These are phyloP conservation scores for Candida nemodendra DNA, from an alignment of 805 yeast species.

Conservation along the genomic window DNA sequence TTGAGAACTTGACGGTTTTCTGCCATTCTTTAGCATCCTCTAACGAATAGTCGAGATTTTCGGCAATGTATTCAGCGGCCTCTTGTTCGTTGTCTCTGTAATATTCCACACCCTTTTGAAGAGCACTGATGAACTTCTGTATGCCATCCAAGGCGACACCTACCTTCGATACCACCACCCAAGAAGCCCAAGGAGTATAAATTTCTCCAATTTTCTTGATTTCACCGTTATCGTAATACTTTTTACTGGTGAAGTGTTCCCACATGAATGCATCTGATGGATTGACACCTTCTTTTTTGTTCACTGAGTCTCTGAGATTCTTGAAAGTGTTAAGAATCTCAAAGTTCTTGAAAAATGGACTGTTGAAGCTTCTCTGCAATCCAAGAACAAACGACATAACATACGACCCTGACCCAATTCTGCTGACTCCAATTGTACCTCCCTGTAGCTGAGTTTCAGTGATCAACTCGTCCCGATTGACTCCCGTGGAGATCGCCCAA, in stretches of 20 bases:
- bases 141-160: conserved; percentile 34
- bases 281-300: conserved; percentile 43
- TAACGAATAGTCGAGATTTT: conserved; percentile 69
- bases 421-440: conserved; percentile 69
- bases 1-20: conserved; percentile 65
- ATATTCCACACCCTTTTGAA: conserved; percentile 67
- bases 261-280: conserved; percentile 88
- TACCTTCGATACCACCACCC: conserved; percentile 68
- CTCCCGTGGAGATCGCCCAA: conserved; percentile 88
- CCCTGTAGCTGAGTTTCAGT: conserved; percentile 52
- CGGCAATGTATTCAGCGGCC: conserved; percentile 61
- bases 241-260: conserved; percentile 89
- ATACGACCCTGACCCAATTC: conserved; percentile 90
- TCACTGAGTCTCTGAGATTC: conserved; percentile 79
- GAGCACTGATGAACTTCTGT: conserved; percentile 45
- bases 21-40: conserved; percentile 84
- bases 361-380: conserved; percentile 51
- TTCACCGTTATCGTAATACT: conserved; percentile 76
- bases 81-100: conserved; percentile 61
- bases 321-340: conserved; percentile 65
- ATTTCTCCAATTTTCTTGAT: conserved; percentile 83
- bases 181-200: conserved; percentile 95
- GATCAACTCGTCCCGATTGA: conserved; percentile 52
- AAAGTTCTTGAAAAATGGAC: conserved; percentile 51
- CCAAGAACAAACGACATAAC: conserved; percentile 89